phyloP scores from a whole-genome alignment of 345 rosid genomes.

The Iberis pinnata region DNA sequence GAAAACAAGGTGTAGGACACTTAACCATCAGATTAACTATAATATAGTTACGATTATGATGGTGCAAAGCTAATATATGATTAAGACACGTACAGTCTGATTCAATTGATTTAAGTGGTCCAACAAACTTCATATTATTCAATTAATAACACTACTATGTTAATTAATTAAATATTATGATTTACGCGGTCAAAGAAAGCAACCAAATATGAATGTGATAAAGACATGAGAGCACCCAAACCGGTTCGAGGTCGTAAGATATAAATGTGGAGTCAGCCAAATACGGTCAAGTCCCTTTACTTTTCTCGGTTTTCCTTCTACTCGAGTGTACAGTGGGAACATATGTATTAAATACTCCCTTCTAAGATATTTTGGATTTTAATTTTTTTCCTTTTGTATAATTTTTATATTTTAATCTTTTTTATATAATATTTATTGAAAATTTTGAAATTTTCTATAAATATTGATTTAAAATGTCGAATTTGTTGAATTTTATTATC shows the following conservation, averaged over 20 bases:
- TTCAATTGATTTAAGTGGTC: conserved; percentile 4
- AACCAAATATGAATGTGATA: conserved; percentile 10
- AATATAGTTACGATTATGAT: conserved; percentile 8
- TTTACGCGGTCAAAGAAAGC: conserved; percentile 31
- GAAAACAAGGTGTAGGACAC: conserved; percentile 10
- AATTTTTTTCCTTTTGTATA: too few species aligned
- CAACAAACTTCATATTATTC: conserved; percentile 3
- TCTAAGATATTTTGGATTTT: too few species aligned
- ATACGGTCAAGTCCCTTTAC: conserved; percentile 25
- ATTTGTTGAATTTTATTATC: too few species aligned
- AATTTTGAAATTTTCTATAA: too few species aligned
- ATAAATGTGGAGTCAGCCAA: conserved; percentile 25
- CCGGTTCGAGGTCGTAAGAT: conserved; percentile 21
- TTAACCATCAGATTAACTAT: too few species aligned
- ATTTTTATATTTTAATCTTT: too few species aligned
- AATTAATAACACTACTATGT: not conserved
- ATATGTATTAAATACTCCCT: too few species aligned
- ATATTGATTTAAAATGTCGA: too few species aligned
- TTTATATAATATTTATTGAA: too few species aligned
- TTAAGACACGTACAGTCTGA: conserved; percentile 1
- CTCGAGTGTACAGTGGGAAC: too few species aligned
- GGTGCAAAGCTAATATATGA: conserved; percentile 14
- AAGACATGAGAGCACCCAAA: conserved; percentile 12
- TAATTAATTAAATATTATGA: not conserved
- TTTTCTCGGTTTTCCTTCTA: not conserved